Percentiles rank a stretch among this genome's conserved stretches.
Evolutionary conservation across 169 alveolate genomes (phyloP).

Genomic region (Theileria parva): DNA sequence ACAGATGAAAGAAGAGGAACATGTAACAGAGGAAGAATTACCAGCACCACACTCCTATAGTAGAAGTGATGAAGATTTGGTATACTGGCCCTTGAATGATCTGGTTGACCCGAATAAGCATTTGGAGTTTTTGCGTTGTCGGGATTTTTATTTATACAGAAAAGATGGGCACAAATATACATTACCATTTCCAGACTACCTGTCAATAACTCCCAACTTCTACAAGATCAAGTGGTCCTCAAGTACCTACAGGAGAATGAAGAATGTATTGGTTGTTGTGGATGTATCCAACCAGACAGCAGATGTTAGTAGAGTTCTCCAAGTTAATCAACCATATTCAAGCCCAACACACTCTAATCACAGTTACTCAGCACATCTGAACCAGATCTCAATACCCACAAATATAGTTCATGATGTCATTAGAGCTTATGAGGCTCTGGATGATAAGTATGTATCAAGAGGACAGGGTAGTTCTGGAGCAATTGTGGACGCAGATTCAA

Average conservation of each 20-base stretch:
- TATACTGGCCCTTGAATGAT: constrained; percentile 45
- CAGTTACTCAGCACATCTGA: neutral
- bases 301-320: too few species aligned
- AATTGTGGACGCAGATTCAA: constrained; percentile 2
- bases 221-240: constrained; percentile 62
- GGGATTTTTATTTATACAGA: constrained; percentile 66
- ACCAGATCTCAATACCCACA: neutral
- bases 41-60: constrained; percentile 61
- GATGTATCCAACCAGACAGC: constrained; percentile 30
- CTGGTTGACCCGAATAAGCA: constrained; percentile 39
- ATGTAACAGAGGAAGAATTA: constrained; percentile 52
- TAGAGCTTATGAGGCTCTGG: constrained; percentile 17
- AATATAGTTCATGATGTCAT: constrained; percentile 14
- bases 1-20: constrained; percentile 64
- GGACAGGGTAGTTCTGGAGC: neutral
- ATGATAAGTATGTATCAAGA: neutral
- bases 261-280: constrained; percentile 58
- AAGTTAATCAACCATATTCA: neutral
- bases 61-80: constrained; percentile 58
- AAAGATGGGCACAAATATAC: constrained; percentile 44
- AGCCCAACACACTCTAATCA: neutral
- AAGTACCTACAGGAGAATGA: constrained; percentile 53
- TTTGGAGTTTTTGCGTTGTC: constrained; percentile 48
- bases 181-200: constrained; percentile 59
- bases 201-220: constrained; percentile 60